Base-by-base conservation (phyloP, 2,329 filamentous ascomycete species). In the Colletotrichum lentis region DNA sequence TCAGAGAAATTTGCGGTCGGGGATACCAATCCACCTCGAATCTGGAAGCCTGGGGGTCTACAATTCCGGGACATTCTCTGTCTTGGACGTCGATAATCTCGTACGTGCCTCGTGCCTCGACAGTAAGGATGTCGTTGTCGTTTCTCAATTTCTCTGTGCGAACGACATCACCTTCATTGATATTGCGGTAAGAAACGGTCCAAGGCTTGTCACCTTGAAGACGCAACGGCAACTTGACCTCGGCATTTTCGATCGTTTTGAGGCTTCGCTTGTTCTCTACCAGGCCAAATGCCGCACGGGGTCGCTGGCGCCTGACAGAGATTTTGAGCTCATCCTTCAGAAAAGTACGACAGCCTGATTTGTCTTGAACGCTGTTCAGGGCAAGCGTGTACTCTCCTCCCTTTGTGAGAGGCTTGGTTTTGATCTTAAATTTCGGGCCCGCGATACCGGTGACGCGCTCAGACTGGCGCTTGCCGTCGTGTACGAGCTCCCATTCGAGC, bases 381-480 rank as follows among this genome's bases (percentile, higher is more conserved):
- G 94, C 90, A 68, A 99, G 81, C 12, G 91, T 92, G 77, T 98
- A 97, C 74, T 97, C 94, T 62, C 96, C 96, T 68, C 96, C 96
- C 75, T 91, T 90, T 7, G 84, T 84, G 49, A 99, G 82, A 20
- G 86, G 83, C 2, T 90, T 86, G 0, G 95, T 97, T 71, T 87
- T 87, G 75, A 99, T 94, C 44, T 84, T 90, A 76, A 90, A 90
- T 24, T 83, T 80, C 57, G 87, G 82, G 2, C 81, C 83, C 27
- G 88, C 83, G 63, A 97, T 91, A 64, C 86, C 83, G 1, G 86
- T 83, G 31, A 88, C 83, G 63, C 85, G 86, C 73, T 91, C 86
- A 59, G 91, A 90, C 70, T 88, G 90, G 61, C 94, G 88, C 79
- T 92, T 96, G 63, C 94, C 94, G 63, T 94, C 92, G 78, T 98